Conservation (phyloP, 1,284 basidiomycete genomes). For the Rhodotorula sp. region DNA sequence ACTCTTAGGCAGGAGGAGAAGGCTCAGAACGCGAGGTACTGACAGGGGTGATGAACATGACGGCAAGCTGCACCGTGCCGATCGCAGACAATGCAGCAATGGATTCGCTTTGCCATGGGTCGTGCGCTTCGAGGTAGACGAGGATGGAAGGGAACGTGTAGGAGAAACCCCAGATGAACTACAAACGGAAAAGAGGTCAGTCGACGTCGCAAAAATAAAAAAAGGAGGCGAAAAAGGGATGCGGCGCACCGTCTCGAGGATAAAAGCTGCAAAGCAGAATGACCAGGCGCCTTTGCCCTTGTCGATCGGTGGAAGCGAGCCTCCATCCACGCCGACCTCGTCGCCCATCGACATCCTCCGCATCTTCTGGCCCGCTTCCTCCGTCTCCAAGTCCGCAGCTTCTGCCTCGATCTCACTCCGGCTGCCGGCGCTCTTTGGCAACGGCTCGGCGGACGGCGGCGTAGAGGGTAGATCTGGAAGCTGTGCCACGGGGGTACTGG, state of each 20-base stretch:
- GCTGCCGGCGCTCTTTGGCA: background rate
- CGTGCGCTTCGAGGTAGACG: constrained; percentile 25
- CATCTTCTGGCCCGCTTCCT: constrained; percentile 11
- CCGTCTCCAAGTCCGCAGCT: background rate
- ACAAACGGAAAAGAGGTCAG: background rate
- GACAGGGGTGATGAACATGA: constrained; percentile 27
- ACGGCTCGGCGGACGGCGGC: background rate
- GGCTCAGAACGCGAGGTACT: background rate
- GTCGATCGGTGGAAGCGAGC: constrained; percentile 48
- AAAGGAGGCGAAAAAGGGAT: constrained; percentile 33
- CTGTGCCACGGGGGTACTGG: background rate
- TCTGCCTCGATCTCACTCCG: background rate
- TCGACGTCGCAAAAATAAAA: constrained; percentile 39
- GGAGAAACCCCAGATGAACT: constrained; percentile 21
- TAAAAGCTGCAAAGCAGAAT: constrained; percentile 47
- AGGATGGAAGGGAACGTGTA: constrained; percentile 21
- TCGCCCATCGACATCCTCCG: constrained; percentile 16
- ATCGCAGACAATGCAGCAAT: constrained; percentile 21
- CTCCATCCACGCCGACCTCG: background rate
- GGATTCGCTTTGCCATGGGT: constrained; percentile 12
- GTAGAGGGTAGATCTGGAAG: constrained; percentile 2
- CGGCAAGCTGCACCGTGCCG: constrained; percentile 27
- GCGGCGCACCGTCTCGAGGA: constrained; percentile 22
- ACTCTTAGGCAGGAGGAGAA: background rate
- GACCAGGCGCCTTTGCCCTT: constrained; percentile 48